Percentiles rank a stretch among this genome's conserved stretches.
These are phyloP conservation scores for Neonectria magnoliae DNA, from an alignment of 2,329 filamentous ascomycete species.

Conservation along the genomic window DNA sequence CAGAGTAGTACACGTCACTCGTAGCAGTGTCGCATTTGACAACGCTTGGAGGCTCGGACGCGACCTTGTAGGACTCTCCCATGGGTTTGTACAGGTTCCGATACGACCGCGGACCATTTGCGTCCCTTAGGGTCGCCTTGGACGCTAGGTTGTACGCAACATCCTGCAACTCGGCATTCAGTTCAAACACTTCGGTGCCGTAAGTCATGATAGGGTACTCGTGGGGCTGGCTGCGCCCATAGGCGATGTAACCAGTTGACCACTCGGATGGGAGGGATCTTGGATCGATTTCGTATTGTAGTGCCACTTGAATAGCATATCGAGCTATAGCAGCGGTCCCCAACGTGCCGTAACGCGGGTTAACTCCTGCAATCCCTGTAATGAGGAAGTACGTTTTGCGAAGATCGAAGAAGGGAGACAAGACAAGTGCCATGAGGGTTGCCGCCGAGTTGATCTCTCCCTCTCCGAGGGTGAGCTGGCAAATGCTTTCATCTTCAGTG, in stretches of 20 bases:
- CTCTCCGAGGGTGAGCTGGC: conserved; percentile 75
- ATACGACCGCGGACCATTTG: conserved; percentile 59
- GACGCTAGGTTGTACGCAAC: conserved; percentile 61
- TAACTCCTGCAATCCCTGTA: conserved; percentile 79
- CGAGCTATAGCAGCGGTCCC: conserved; percentile 73
- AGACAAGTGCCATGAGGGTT: conserved; percentile 70
- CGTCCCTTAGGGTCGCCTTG: conserved; percentile 63
- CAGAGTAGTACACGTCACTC: conserved; percentile 77
- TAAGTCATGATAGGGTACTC: conserved; percentile 69
- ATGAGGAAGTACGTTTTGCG: conserved; percentile 75
- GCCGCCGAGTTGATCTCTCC: conserved; percentile 79
- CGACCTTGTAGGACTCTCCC: conserved; percentile 53
- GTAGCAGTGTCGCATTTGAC: conserved; percentile 75
- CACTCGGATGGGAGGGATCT: conserved; percentile 74
- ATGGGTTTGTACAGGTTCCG: conserved; percentile 61
- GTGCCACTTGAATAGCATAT: conserved; percentile 77
- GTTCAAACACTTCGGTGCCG: conserved; percentile 76
- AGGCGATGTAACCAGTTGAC: conserved; percentile 74
- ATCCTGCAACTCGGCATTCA: conserved; percentile 68
- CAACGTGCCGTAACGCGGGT: conserved; percentile 72
- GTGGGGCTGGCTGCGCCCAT: conserved; percentile 64
- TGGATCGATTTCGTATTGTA: conserved; percentile 80
- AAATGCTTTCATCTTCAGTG: conserved; percentile 67
- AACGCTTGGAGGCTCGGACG: conserved; percentile 61
- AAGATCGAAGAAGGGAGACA: conserved; percentile 71